Conservation (phyloP, 2,329 filamentous ascomycete species). For the Sporothrix dimorphospora region DNA sequence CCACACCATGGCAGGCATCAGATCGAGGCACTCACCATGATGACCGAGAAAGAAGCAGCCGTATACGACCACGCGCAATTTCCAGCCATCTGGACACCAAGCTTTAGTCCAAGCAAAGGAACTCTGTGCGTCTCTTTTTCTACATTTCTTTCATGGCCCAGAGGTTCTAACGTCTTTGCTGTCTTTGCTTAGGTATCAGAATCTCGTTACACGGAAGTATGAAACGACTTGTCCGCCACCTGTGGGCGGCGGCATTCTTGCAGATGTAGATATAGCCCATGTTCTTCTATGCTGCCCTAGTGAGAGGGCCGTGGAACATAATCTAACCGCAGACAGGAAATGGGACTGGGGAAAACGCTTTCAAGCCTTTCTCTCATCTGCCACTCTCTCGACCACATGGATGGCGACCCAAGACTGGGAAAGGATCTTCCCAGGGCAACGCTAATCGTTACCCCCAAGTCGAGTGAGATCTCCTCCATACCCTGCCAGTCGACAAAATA, state of each 20-base stretch:
- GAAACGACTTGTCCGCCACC: background rate
- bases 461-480: background rate
- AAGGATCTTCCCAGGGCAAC: constrained; percentile 3
- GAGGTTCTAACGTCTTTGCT: background rate
- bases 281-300: background rate
- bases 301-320: background rate
- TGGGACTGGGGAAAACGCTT: constrained; percentile 12
- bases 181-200: background rate
- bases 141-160: background rate
- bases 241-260: constrained; percentile 9
- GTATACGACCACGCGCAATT: constrained; percentile 6
- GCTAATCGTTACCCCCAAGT: constrained; percentile 5
- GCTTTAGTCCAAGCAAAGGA: background rate
- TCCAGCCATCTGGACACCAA: constrained; percentile 5
- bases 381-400: constrained; percentile 10
- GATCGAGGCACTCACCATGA: constrained; percentile 19
- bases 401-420: background rate
- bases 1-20: constrained; percentile 6
- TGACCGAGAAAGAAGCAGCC: constrained; percentile 9
- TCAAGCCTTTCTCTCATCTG: constrained; percentile 13
- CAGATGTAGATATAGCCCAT: constrained; percentile 10
- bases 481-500: background rate
- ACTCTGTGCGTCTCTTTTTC: background rate
- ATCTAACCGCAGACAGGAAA: constrained; percentile 15
- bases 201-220: background rate